phyloP scores from a whole-genome alignment of 2,329 filamentous ascomycete species.

The Trichoderma arundinaceum region DNA sequence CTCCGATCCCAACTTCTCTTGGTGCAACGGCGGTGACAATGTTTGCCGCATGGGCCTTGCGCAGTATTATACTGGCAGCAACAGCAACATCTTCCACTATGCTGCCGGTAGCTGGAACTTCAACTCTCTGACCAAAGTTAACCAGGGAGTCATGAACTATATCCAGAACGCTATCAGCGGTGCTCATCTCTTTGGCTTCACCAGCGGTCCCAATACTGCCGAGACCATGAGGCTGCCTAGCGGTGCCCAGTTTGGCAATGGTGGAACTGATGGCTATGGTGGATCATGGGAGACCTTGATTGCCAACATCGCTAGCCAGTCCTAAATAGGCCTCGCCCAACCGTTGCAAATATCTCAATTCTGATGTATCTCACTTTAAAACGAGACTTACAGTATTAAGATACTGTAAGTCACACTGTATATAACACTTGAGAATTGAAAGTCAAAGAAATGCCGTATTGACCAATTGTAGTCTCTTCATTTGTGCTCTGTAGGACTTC shows the following conservation, averaged over 20 bases:
- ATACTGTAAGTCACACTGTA: conserved; percentile 4
- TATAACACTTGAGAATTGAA: neutral
- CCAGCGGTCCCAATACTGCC: conserved; percentile 32
- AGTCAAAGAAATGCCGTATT: neutral
- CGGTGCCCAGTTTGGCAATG: conserved; percentile 33
- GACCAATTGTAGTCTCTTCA: neutral
- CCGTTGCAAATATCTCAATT: neutral
- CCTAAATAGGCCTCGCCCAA: conserved; percentile 18
- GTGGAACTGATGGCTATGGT: conserved; percentile 31
- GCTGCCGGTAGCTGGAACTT: conserved; percentile 34
- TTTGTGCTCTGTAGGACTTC: neutral
- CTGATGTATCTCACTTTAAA: conserved; percentile 30
- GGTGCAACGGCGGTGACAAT: conserved; percentile 23
- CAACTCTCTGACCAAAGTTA: conserved; percentile 29
- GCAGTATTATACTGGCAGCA: conserved; percentile 30
- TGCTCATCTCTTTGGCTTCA: conserved; percentile 33
- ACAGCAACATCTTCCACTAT: conserved; percentile 33
- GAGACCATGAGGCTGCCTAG: conserved; percentile 32
- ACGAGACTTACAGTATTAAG: neutral
- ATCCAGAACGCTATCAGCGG: conserved; percentile 31
- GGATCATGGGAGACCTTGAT: conserved; percentile 35
- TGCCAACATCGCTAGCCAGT: conserved; percentile 33
- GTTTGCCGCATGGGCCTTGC: conserved; percentile 31
- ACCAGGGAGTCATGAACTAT: conserved; percentile 35
- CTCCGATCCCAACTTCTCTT: conserved; percentile 29